Conservation (phyloP, 129 eudicot species). For the Flaveria ramosissima region DNA sequence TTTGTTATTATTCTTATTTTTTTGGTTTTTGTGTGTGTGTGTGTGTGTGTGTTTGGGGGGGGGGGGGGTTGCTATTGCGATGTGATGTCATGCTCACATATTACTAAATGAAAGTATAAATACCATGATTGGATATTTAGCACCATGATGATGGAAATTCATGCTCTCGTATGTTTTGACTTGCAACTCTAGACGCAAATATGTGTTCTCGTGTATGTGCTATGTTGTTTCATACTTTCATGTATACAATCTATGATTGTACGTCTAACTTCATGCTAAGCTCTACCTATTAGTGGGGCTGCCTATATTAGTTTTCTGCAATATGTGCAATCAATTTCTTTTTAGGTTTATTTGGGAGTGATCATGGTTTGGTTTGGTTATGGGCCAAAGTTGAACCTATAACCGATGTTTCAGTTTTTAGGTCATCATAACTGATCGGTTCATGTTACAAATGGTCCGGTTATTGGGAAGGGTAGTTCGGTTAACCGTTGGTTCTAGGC, state of each 20-base stretch:
- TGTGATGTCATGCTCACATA: not conserved
- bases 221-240: not conserved
- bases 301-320: not conserved
- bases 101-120: not conserved
- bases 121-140: not conserved
- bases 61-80: not conserved
- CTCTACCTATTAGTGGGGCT: not conserved
- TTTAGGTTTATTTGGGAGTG: not conserved
- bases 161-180: not conserved
- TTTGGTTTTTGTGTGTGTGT: not conserved
- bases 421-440: not conserved
- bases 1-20: not conserved
- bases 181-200: not conserved
- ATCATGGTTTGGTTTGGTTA: not conserved
- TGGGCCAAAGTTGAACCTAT: not conserved
- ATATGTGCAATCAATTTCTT: not conserved
- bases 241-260: not conserved
- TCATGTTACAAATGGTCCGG: not conserved
- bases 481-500: not conserved
- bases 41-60: not conserved
- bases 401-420: not conserved
- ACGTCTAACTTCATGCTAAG: not conserved
- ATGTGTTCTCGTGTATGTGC: not conserved
- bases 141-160: constrained; percentile 5
- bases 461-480: not conserved